Evolutionary conservation across 2,329 filamentous ascomycete genomes (phyloP).

Genomic region (Chaetomium sp.): DNA sequence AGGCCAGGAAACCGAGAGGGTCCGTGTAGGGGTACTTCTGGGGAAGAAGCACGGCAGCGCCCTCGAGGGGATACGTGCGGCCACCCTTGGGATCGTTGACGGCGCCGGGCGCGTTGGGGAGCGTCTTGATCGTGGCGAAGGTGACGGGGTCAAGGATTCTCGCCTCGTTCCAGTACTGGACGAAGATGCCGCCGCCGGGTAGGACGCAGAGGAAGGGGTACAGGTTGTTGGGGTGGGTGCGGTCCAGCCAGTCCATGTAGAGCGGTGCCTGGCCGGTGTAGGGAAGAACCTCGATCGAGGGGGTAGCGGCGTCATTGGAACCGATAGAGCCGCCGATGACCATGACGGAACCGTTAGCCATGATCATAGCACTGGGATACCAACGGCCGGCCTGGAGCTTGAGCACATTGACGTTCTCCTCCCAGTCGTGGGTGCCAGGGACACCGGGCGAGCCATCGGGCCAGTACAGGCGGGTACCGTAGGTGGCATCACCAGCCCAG

Average conservation of each 20-base stretch:
- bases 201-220: constrained; percentile 59
- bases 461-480: constrained; percentile 58
- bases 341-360: constrained; percentile 59
- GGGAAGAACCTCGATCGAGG: constrained; percentile 58
- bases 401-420: constrained; percentile 53
- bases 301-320: constrained; percentile 53
- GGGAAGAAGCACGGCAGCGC: constrained; percentile 56
- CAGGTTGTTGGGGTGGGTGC: constrained; percentile 61
- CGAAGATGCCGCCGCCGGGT: constrained; percentile 57
- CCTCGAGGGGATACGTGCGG: constrained; percentile 60
- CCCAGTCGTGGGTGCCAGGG: constrained; percentile 55
- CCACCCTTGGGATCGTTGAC: constrained; percentile 56
- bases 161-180: constrained; percentile 62
- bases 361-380: constrained; percentile 57
- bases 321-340: constrained; percentile 57
- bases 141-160: constrained; percentile 55
- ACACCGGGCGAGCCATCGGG: constrained; percentile 55
- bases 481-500: constrained; percentile 57
- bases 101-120: constrained; percentile 58
- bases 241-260: constrained; percentile 54
- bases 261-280: constrained; percentile 46
- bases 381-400: constrained; percentile 53
- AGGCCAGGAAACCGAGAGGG: constrained; percentile 55
- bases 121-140: constrained; percentile 50
- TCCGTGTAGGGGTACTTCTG: constrained; percentile 55